These are phyloP conservation scores for Xerocomus brunneocitrinus DNA, from an alignment of 768 basidiomycete species.

Conservation along the genomic window DNA sequence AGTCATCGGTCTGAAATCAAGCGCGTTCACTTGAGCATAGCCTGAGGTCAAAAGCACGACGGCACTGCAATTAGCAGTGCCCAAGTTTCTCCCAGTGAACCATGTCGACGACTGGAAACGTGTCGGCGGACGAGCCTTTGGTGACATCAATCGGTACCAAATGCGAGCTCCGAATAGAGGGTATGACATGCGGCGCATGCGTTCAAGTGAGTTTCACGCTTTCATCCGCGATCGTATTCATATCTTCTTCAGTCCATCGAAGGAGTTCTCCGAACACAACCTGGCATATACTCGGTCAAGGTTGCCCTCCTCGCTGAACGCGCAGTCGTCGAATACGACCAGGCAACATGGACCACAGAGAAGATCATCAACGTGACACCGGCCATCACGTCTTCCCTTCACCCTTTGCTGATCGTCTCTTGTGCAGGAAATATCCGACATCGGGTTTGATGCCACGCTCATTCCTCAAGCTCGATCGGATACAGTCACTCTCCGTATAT, in stretches of 20 bases:
- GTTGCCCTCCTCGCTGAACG: constrained; percentile 98
- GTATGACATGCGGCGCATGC: constrained; percentile 88
- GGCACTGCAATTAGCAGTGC: background rate
- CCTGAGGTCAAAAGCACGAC: background rate
- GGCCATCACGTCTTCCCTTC: background rate
- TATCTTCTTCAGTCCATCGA: constrained; percentile 63
- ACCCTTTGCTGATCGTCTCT: constrained; percentile 3
- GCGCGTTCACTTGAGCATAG: constrained; percentile 1
- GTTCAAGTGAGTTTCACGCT: constrained; percentile 59
- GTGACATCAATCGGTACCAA: constrained; percentile 38
- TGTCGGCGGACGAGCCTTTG: background rate
- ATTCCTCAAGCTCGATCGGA: constrained; percentile 66
- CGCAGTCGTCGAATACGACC: constrained; percentile 87
- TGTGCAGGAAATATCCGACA: constrained; percentile 81
- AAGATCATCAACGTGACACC: constrained; percentile 64
- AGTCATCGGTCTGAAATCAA: constrained; percentile 5
- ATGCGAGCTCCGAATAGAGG: constrained; percentile 80
- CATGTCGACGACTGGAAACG: constrained; percentile 6
- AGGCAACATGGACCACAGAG: constrained; percentile 69
- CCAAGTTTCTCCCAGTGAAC: constrained; percentile 3
- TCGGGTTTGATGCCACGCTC: constrained; percentile 84
- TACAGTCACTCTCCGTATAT: constrained; percentile 70
- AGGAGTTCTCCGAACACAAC: constrained; percentile 70
- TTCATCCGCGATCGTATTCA: background rate
- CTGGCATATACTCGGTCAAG: constrained; percentile 88